Evolutionary conservation across 495 filamentous ascomycete genomes (phyloP), one percentile per base, ranked within the genome.

Genomic region (Penicillium crystallinum): DNA sequence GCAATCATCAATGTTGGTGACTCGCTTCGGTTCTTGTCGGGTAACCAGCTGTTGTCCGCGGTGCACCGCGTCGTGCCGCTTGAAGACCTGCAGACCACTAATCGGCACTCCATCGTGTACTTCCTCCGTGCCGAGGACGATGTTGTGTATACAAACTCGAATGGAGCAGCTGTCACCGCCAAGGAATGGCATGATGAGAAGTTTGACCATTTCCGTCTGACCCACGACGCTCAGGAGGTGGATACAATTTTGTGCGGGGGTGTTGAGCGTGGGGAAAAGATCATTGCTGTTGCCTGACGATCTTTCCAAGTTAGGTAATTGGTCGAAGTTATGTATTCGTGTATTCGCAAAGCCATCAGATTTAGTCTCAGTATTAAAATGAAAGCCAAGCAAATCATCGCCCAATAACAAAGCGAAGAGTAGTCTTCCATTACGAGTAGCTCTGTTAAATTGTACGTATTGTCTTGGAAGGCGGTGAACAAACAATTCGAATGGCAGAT

Each of bases 1-100:
- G 77, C 77, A 9, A 73, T 82, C 55, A 72, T 82, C 46, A 78
- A 83, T 64, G 68, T 84, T 3, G 81, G 81, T 45, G 81, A 83
- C 65, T 76, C 76, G 18, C 67, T 83, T 52, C 73, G 74, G 29
- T 77, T 79, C 55, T 69, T 76, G 11, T 69, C 66, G 38, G 73
- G 72, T 31, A 68, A 72, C 57, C 69, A 66, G 36, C 66, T 83
- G 56, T 69, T 73, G 54, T 78, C 74, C 15, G 76, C 71, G 65
- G 73, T 83, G 63, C 80, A 83, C 69, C 69, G 78, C 31, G 80
- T 83, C 12, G 76, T 78, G 25, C 80, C 80, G 6, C 35, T 46
- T 4, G 4, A 2, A 4, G 34, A 36, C 2, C 5, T 4, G 2
- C 34, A 15, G 5, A 22, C 38, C 0, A 34, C 17, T 1, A 30